phyloP scores from a whole-genome alignment of 257 asterid genomes.

The Jasminum sambac region DNA sequence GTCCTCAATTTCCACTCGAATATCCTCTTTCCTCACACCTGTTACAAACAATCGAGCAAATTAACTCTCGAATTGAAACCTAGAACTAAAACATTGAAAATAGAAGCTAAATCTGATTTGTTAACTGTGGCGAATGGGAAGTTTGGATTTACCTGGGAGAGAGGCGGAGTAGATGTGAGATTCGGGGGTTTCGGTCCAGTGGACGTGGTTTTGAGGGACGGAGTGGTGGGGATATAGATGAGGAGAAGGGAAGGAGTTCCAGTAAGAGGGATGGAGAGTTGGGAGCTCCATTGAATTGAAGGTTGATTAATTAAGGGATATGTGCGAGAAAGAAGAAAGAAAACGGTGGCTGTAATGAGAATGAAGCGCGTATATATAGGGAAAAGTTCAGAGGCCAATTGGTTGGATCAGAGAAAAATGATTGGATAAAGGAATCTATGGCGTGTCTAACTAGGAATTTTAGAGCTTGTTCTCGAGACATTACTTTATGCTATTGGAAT shows the following conservation, averaged over 20 bases:
- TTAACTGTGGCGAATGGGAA: not conserved
- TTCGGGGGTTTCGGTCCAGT: conserved; percentile 68
- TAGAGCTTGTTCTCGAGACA: too few species aligned
- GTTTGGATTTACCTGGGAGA: conserved; percentile 53
- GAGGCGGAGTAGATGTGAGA: conserved; percentile 72
- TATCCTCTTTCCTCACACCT: conserved; percentile 71
- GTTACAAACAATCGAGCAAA: conserved; percentile 2
- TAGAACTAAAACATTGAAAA: too few species aligned
- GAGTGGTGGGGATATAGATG: conserved; percentile 36
- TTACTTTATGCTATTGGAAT: too few species aligned
- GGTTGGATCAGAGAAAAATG: too few species aligned
- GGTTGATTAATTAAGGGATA: too few species aligned
- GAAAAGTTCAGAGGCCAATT: too few species aligned
- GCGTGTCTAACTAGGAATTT: too few species aligned
- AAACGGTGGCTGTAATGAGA: too few species aligned
- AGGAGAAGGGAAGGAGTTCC: conserved; percentile 37
- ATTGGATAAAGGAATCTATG: too few species aligned
- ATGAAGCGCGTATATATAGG: too few species aligned
- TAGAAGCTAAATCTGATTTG: too few species aligned
- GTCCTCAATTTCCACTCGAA: conserved; percentile 71
- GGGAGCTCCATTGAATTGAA: conserved; percentile 38
- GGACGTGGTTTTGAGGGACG: conserved; percentile 59
- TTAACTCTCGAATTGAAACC: too few species aligned
- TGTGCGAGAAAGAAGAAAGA: not conserved
- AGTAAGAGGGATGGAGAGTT: conserved; percentile 26